phyloP scores from a whole-genome alignment of 257 asterid genomes.

The Solanum virginianum region DNA sequence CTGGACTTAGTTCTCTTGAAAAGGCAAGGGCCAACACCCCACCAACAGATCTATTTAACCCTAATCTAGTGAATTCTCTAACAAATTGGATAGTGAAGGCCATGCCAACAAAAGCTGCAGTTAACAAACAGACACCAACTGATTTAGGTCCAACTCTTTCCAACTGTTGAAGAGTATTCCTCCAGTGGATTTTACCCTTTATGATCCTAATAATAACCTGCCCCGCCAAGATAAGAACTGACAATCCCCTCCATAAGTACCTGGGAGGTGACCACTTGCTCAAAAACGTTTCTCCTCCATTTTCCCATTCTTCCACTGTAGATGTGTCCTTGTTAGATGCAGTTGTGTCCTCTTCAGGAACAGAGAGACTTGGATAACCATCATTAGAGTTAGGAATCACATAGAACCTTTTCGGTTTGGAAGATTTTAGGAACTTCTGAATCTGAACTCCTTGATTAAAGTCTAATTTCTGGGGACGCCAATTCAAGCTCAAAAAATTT shows the following conservation, averaged over 20 bases:
- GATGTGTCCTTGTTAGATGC: conserved; percentile 13
- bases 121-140: conserved; percentile 80
- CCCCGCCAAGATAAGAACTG: conserved; percentile 62
- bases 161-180: conserved; percentile 77
- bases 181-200: conserved; percentile 76
- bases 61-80: conserved; percentile 84
- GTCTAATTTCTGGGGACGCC: conserved; percentile 14
- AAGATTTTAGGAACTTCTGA: conserved; percentile 15
- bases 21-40: conserved; percentile 94
- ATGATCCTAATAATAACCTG: conserved; percentile 52
- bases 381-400: conserved; percentile 35
- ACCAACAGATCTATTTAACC: conserved; percentile 83
- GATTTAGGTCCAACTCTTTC: conserved; percentile 91
- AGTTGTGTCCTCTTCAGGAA: conserved; percentile 24
- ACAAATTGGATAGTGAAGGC: conserved; percentile 96
- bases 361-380: conserved; percentile 35
- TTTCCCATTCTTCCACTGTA: conserved; percentile 10
- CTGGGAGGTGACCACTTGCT: conserved; percentile 81
- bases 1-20: conserved; percentile 87
- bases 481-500: conserved; percentile 11
- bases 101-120: conserved; percentile 94
- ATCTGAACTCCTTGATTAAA: conserved; percentile 17
- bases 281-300: conserved; percentile 30
- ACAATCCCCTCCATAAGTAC: conserved; percentile 88
- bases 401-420: conserved; percentile 11